Evolutionary conservation across 2,329 filamentous ascomycete species (phyloP).

Genomic region (Aspergillus brasiliensis): DNA sequence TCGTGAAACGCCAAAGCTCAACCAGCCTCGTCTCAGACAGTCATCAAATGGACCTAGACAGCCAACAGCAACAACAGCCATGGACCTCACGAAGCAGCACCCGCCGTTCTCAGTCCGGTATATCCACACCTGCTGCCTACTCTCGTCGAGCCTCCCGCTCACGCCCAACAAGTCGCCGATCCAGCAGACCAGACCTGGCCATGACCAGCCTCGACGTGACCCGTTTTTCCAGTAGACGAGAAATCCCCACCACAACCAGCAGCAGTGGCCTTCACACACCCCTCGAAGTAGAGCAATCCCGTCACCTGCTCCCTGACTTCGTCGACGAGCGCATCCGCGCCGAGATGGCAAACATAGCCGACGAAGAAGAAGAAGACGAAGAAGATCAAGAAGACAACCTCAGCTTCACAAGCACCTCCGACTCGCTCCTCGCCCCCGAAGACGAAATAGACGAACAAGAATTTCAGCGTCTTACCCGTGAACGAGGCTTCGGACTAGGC

Average conservation of each 20-base stretch:
- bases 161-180: slow-evolving; percentile 32
- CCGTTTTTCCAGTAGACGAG: not conserved
- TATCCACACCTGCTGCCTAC: slow-evolving; percentile 37
- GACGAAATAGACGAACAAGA: slow-evolving; percentile 55
- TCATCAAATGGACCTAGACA: slow-evolving; percentile 35
- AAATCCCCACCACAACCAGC: not conserved
- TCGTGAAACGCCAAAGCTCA: slow-evolving; percentile 57
- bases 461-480: slow-evolving; percentile 53
- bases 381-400: slow-evolving; percentile 15
- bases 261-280: not conserved
- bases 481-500: slow-evolving; percentile 58
- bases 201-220: slow-evolving; percentile 22
- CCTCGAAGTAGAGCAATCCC: slow-evolving; percentile 12
- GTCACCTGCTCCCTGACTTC: slow-evolving; percentile 50
- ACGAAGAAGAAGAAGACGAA: slow-evolving; percentile 8
- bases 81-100: slow-evolving; percentile 20
- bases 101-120: slow-evolving; percentile 36
- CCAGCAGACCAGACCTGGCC: slow-evolving; percentile 27
- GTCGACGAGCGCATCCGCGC: slow-evolving; percentile 48
- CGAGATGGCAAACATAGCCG: slow-evolving; percentile 39
- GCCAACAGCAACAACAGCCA: slow-evolving; percentile 14
- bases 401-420: not conserved
- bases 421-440: slow-evolving; percentile 15
- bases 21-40: slow-evolving; percentile 53
- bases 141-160: slow-evolving; percentile 39